These are phyloP conservation scores for Fusarium denticulatum DNA, from an alignment of 2,329 filamentous ascomycete genomes.

Conservation along the genomic window DNA sequence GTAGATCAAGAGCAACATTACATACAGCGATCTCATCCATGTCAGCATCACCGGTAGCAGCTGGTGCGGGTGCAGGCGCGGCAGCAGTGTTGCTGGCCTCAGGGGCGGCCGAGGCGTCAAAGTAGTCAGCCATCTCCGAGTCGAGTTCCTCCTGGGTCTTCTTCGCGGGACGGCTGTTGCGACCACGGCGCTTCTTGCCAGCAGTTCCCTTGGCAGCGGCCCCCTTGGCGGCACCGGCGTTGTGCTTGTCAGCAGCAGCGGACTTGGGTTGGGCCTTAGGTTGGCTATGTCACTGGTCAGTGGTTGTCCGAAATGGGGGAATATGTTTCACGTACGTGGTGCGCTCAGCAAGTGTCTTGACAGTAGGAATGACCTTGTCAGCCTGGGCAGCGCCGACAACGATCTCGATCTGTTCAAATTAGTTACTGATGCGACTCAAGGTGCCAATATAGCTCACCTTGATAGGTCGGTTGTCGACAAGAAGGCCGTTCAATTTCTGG, in stretches of 20 bases:
- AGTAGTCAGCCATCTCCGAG: constrained; percentile 98
- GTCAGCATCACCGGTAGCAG: constrained; percentile 64
- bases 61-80: constrained; percentile 57
- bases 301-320: neutral
- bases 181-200: constrained; percentile 61
- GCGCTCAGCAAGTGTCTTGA: constrained; percentile 82
- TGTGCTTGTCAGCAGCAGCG: constrained; percentile 77
- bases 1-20: neutral
- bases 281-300: constrained; percentile 43
- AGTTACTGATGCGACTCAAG: constrained; percentile 17
- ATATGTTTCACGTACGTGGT: constrained; percentile 67
- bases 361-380: constrained; percentile 71
- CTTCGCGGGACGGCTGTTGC: constrained; percentile 73
- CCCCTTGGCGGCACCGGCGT: constrained; percentile 57
- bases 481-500: constrained; percentile 83
- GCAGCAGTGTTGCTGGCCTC: constrained; percentile 56
- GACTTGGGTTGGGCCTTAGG: constrained; percentile 75
- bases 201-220: constrained; percentile 56
- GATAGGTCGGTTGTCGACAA: constrained; percentile 90
- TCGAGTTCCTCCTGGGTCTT: constrained; percentile 97
- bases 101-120: constrained; percentile 63
- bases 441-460: constrained; percentile 67
- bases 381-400: constrained; percentile 81
- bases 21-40: constrained; percentile 72
- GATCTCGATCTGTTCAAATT: constrained; percentile 78